These are phyloP conservation scores for Candolleomyces eurysporus DNA, from an alignment of 768 basidiomycete species.

Conservation along the genomic window DNA sequence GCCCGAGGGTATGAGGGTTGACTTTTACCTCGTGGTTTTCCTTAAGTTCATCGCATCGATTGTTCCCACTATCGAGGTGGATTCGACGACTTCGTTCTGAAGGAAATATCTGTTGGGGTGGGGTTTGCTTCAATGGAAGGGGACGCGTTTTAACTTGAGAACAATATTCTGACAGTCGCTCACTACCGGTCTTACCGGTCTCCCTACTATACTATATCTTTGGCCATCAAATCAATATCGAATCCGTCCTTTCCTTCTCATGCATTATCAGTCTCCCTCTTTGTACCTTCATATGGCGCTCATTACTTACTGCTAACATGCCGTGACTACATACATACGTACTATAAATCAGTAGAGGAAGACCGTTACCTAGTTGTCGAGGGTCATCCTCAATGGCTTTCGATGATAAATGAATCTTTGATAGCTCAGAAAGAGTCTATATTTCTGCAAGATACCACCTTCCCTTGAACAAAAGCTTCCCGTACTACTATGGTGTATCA, in stretches of 20 bases:
- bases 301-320: not conserved
- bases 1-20: constrained; percentile 90
- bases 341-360: not conserved
- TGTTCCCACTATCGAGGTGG: constrained; percentile 98
- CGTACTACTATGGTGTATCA: too few relatives aligned
- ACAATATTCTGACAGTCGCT: not conserved
- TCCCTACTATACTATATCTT: not conserved
- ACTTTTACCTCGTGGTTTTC: constrained; percentile 98
- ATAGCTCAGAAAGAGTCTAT: too few relatives aligned
- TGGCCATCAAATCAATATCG: not conserved
- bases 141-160: too few relatives aligned
- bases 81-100: constrained; percentile 80
- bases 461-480: too few relatives aligned
- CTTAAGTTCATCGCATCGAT: constrained; percentile 99
- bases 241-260: not conserved
- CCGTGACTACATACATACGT: not conserved
- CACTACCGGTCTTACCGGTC: not conserved
- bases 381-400: not conserved
- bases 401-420: not conserved
- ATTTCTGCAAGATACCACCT: too few relatives aligned
- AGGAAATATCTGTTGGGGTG: not conserved
- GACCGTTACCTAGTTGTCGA: not conserved
- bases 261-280: not conserved
- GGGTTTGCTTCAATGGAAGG: too few relatives aligned
- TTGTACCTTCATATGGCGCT: not conserved